Base-by-base conservation (phyloP, 2,329 filamentous ascomycete genomes). In the Aspergillus sp. region DNA sequence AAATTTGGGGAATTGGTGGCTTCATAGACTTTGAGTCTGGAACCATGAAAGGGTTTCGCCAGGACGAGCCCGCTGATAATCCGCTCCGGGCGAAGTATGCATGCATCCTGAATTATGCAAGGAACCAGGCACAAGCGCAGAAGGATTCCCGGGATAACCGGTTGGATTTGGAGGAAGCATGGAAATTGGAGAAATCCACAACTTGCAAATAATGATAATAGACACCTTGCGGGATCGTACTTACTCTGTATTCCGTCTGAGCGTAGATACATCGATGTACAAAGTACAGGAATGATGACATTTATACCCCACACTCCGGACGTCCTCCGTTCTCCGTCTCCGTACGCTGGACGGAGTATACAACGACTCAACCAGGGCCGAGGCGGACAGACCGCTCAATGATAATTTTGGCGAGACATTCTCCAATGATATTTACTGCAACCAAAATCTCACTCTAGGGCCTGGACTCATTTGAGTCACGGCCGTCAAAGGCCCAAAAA, bases 1-100 rank as follows among this genome's bases (percentile, higher is more conserved):
- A 50, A 50, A 50, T 31, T 50, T 50, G 23, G 48, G 15, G 30
- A 50, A 50, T 50, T 50, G 48, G 48, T 13, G 48, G 25, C 48
- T 49, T 25, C 23, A n/a, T 7, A 51, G 48, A 51, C 28, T 51
- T 30, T 30, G 15, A 19, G 7, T 9, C 46, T 25, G 22, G 46
- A 28, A 28, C 25, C 25, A 28, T 28, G 25, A 28, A 28, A 13
- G 34, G 34, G 34, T 41, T 41, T 41, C 34, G 34, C 11, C 13
- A 13, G 34, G 34, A 15, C 34, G 34, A 41, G 34, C 25, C 25
- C 25, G 25, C 25, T 28, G 25, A 28, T 28, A 28, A 28, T 7
- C 25, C 25, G 19, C 19, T 2, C 19, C 19, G 19, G 19, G 19
- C 19, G 25, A 28, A 28, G 34, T 15, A 41, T 41, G 34, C 34